These are phyloP conservation scores for Diaporthe caulivora DNA, from an alignment of 2,329 filamentous ascomycete species.

Conservation along the genomic window DNA sequence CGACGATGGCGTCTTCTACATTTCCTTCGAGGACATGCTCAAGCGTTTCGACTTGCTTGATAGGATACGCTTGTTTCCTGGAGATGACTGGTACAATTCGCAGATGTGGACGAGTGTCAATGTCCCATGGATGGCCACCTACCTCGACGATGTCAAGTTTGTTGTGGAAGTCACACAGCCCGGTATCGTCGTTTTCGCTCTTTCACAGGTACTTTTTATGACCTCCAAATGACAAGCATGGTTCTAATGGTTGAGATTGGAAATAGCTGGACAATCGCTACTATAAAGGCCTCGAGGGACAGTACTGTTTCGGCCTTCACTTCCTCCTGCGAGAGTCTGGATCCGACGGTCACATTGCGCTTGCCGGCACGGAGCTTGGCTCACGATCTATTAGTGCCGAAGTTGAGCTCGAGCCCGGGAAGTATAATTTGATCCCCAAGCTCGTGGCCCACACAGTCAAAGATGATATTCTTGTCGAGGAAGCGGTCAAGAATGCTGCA, in stretches of 20 bases:
- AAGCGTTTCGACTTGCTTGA: constrained; percentile 58
- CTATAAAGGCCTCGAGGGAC: constrained; percentile 57
- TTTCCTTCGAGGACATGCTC: constrained; percentile 58
- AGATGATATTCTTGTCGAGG: constrained; percentile 63
- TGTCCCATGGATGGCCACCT: constrained; percentile 60
- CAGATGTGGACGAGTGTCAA: constrained; percentile 58
- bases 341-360: constrained; percentile 39
- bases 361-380: constrained; percentile 50
- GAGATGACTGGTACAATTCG: constrained; percentile 56
- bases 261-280: constrained; percentile 59
- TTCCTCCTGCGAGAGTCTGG: constrained; percentile 55
- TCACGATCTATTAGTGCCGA: constrained; percentile 78
- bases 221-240: neutral
- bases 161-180: constrained; percentile 55
- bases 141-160: constrained; percentile 57
- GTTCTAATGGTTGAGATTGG: neutral
- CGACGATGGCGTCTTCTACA: constrained; percentile 73
- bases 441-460: constrained; percentile 68
- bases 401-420: constrained; percentile 75
- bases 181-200: constrained; percentile 57
- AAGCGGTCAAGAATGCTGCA: constrained; percentile 66
- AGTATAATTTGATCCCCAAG: constrained; percentile 77
- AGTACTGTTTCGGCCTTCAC: constrained; percentile 57
- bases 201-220: constrained; percentile 50
- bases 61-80: constrained; percentile 60